Conservation (phyloP, 768 basidiomycete species). For the Galerina marginata region DNA sequence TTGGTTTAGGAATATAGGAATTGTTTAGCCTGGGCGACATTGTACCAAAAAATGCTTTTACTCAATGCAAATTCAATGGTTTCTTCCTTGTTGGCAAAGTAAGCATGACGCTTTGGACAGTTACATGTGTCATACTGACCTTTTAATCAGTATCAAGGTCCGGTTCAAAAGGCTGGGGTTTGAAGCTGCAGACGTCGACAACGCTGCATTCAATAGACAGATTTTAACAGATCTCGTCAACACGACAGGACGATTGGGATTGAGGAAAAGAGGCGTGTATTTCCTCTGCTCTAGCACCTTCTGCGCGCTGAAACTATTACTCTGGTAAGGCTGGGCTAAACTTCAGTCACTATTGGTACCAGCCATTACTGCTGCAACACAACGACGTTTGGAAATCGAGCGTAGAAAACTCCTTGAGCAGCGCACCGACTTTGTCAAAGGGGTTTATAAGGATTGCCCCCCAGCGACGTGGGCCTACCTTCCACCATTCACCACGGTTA, state of each 20-base stretch:
- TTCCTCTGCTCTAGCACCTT: not conserved
- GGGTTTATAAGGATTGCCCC: not conserved
- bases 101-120: no score
- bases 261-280: not conserved
- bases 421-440: not conserved
- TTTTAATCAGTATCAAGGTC: no score
- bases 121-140: no score
- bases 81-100: no score
- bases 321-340: not conserved
- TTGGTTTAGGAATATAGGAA: no score
- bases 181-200: no score
- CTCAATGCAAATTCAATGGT: no score
- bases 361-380: not conserved
- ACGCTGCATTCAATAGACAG: no score
- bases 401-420: not conserved
- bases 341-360: not conserved
- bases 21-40: no score
- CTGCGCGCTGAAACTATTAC: not conserved
- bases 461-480: conserved; percentile 1
- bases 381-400: not conserved
- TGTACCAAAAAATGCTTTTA: no score
- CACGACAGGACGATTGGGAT: not conserved
- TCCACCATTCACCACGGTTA: not conserved
- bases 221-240: no score
- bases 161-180: no score